phyloP scores from a whole-genome alignment of 2,329 filamentous ascomycete species.

The Herpomyces periplanetae region DNA sequence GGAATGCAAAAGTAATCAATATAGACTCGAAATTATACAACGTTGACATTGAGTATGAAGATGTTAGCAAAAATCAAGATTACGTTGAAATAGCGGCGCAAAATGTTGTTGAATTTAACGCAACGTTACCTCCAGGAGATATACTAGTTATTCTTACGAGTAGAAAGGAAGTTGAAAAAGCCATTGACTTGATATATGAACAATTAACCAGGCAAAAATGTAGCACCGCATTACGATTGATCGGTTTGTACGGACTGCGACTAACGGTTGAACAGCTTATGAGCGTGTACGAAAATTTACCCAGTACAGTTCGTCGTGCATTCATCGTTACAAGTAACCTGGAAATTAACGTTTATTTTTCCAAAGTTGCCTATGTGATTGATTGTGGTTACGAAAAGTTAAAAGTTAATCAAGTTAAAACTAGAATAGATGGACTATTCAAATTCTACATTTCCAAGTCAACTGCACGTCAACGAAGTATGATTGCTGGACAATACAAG shows the following conservation, averaged over 20 bases:
- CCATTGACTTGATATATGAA: constrained; percentile 39
- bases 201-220: no score
- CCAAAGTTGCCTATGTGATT: constrained; percentile 59
- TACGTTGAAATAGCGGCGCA: constrained; percentile 51
- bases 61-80: constrained; percentile 36
- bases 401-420: constrained; percentile 40
- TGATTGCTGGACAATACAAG: constrained; percentile 51
- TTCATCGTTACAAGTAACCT: constrained; percentile 85
- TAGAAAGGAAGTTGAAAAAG: constrained; percentile 56
- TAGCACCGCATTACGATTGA: constrained; percentile 29
- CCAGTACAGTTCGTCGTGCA: constrained; percentile 50
- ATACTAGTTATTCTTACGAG: constrained; percentile 72
- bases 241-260: constrained; percentile 21
- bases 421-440: constrained; percentile 56
- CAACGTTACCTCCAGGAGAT: constrained; percentile 38
- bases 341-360: constrained; percentile 76
- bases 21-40: constrained; percentile 60
- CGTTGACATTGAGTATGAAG: constrained; percentile 52
- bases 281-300: constrained; percentile 56
- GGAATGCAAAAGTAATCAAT: no score
- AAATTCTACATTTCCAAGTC: constrained; percentile 52
- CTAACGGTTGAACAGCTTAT: constrained; percentile 68
- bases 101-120: constrained; percentile 57
- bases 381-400: constrained; percentile 75
- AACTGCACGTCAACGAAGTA: constrained; percentile 60